Conservation (phyloP, 2,329 filamentous ascomycete species). For the Coleophoma eucalyptorum region DNA sequence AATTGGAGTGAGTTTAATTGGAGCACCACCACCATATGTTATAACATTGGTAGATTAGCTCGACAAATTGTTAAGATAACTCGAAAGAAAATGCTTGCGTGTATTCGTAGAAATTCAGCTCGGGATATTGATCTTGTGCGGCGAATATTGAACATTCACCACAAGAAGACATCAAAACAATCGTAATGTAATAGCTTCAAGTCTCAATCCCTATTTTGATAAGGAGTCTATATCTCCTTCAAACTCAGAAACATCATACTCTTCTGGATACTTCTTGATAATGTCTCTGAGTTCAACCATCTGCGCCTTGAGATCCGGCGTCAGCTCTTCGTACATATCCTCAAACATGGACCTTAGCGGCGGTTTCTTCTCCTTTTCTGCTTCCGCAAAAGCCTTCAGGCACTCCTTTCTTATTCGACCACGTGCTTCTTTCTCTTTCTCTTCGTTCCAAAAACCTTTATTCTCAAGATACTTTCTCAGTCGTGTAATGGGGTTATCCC, state of each 20-base stretch:
- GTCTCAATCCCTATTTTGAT: neutral
- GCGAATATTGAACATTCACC: no score
- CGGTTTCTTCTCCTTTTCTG: conserved; percentile 78
- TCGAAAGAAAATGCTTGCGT: no score
- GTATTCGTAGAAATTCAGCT: no score
- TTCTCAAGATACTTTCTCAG: conserved; percentile 89
- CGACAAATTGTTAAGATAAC: no score
- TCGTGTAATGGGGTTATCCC: conserved; percentile 84
- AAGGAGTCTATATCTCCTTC: conserved; percentile 58
- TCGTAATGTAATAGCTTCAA: neutral
- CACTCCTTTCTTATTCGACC: conserved; percentile 68
- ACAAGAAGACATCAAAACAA: no score
- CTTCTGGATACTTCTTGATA: conserved; percentile 80
- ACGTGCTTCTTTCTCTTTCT: conserved; percentile 70
- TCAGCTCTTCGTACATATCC: conserved; percentile 86
- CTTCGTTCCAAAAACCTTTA: conserved; percentile 79
- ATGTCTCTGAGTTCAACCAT: conserved; percentile 73
- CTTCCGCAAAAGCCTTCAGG: conserved; percentile 78
- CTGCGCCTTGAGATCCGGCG: conserved; percentile 73
- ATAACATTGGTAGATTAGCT: no score
- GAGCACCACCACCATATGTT: no score
- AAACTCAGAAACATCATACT: conserved; percentile 80
- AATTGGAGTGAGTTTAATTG: no score
- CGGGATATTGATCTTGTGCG: no score
- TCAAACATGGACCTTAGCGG: conserved; percentile 71